Conservation (phyloP, 306 rosid genomes). For the Begonia masoniana region DNA sequence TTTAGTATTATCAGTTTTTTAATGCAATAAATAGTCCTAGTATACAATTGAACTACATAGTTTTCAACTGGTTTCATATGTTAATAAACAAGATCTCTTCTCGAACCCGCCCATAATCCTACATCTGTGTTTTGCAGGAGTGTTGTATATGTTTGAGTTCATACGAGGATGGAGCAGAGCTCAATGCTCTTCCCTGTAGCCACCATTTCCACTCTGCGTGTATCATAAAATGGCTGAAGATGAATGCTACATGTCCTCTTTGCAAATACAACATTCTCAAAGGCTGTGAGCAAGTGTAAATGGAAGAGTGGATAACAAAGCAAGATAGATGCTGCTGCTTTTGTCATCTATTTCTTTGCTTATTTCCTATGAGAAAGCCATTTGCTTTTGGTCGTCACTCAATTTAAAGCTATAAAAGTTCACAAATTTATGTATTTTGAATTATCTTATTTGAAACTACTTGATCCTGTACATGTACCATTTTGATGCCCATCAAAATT, state of each 20-base stretch:
- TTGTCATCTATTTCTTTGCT: neutral
- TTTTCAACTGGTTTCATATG: too few relatives aligned
- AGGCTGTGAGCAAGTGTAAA: conserved; percentile 60
- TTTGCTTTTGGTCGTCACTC: too few relatives aligned
- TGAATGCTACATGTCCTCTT: conserved; percentile 98
- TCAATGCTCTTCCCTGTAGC: conserved; percentile 87
- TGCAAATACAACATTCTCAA: conserved; percentile 93
- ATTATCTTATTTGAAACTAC: too few relatives aligned
- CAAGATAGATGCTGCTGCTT: neutral
- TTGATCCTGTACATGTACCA: too few relatives aligned
- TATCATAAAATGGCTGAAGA: conserved; percentile 84
- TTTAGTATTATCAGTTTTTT: too few relatives aligned
- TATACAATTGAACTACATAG: too few relatives aligned
- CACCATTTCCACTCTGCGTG: conserved; percentile 84
- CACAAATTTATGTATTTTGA: too few relatives aligned
- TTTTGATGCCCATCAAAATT: too few relatives aligned
- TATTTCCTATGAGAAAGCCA: too few relatives aligned
- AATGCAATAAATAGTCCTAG: too few relatives aligned
- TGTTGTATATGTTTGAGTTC: conserved; percentile 91
- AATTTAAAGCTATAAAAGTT: too few relatives aligned
- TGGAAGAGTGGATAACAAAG: conserved; percentile 6
- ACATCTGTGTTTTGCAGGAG: conserved; percentile 38
- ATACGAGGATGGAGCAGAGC: conserved; percentile 82
- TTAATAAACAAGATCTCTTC: too few relatives aligned
- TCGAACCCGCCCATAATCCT: conserved; percentile 1